These are phyloP conservation scores for Penicillium ochrochloron DNA, from an alignment of 495 filamentous ascomycete genomes.

Conservation along the genomic window DNA sequence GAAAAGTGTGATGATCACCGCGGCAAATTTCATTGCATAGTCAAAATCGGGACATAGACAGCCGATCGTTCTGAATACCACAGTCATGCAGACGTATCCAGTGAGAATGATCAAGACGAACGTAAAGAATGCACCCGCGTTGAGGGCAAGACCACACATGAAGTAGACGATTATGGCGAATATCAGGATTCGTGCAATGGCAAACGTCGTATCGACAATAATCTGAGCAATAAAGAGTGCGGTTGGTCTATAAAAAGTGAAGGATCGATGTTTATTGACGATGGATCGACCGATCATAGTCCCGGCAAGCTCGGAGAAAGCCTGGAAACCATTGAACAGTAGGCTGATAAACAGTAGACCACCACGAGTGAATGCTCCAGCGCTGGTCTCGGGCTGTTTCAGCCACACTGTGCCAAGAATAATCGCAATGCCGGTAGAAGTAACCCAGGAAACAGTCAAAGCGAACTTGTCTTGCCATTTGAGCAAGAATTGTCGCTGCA, in stretches of 20 bases:
- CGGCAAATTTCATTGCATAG: constrained; percentile 80
- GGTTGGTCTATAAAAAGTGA: constrained; percentile 77
- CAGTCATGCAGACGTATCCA: constrained; percentile 76
- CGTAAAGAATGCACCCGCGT: constrained; percentile 78
- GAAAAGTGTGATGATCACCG: constrained; percentile 75
- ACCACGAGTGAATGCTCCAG: constrained; percentile 76
- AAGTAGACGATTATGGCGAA: constrained; percentile 83
- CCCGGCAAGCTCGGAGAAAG: constrained; percentile 70
- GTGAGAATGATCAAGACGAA: constrained; percentile 72
- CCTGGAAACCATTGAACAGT: constrained; percentile 80
- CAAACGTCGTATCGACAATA: constrained; percentile 74
- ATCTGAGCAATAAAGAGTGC: constrained; percentile 83
- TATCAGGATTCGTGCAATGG: constrained; percentile 66
- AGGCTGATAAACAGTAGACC: constrained; percentile 77
- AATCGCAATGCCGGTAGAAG: constrained; percentile 75
- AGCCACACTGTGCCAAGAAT: constrained; percentile 80
- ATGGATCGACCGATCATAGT: constrained; percentile 77
- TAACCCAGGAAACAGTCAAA: constrained; percentile 74
- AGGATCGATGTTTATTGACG: constrained; percentile 79
- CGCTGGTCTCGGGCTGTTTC: constrained; percentile 65
- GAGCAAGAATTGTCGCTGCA: constrained; percentile 80
- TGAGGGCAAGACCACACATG: constrained; percentile 68
- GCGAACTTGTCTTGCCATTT: constrained; percentile 85
- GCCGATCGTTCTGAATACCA: constrained; percentile 78
- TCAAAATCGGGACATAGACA: constrained; percentile 84